Evolutionary conservation across 2,329 filamentous ascomycete species (phyloP), one percentile per base, ranked within the genome.

Genomic region (Daldinia sp.): DNA sequence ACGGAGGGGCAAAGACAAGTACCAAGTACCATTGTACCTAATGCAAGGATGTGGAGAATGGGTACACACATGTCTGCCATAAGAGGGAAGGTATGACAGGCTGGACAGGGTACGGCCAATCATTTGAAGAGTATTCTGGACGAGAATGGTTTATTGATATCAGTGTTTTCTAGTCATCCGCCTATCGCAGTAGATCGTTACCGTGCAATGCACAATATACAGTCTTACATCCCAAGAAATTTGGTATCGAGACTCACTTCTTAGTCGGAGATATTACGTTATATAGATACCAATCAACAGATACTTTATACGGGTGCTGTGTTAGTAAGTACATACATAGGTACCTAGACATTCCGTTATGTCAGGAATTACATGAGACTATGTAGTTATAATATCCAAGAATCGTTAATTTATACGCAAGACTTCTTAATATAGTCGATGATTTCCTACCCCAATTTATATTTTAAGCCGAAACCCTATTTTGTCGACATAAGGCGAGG

Each of bases 1-100:
- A 60, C 35, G 39, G 54, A 57, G 54, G 54, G 54, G 54, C 39
- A 57, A 30, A 42, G 26, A 42, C 15, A 42, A 23, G 54, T 50
- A 50, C 46, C 35, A 20, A 18, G 48, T 53, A 53, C 26, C 20
- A 23, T 33, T 35, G n/a, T 44, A 44, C 12, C 6, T 48, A 48
- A 39, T 33, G 18, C 51, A 56, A 56, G 20, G 53, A 55, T 58
- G 28, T 35, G 35, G 35, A 39, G 35, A 39, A 39, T 39, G 2
- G 13, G 35, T 37, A 9, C 35, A 50, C 18, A 12, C 12, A 26
- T 46, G 50, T 46, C 33, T 41, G 50, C 50, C 23, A 55, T 46
- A 33, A 42, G 18, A 20, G 6, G 41, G 41, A 42, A 42, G 41
- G 41, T 20, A 42, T 20, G 41, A 20, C 41, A 20, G n/a, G 41